These are phyloP conservation scores for Ogataea saltuana DNA, from an alignment of 805 yeast species.

Conservation along the genomic window DNA sequence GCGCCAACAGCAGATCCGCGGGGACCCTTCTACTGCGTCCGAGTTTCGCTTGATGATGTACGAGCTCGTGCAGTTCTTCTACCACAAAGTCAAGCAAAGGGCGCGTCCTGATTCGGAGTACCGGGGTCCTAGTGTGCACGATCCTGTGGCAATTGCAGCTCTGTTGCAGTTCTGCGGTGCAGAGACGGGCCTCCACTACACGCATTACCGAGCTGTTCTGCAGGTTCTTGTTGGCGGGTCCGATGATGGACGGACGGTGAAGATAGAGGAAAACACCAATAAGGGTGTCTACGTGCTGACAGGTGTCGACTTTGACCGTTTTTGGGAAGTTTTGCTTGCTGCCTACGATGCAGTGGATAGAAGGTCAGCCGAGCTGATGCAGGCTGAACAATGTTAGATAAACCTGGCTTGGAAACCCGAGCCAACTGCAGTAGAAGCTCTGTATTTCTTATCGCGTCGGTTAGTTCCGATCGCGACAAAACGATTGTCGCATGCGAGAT, in stretches of 20 bases:
- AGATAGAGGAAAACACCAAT: constrained; percentile 13
- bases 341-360: constrained; percentile 41
- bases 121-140: constrained; percentile 77
- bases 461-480: background rate
- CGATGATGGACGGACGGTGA: constrained; percentile 31
- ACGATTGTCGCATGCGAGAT: background rate
- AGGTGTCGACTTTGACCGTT: constrained; percentile 40
- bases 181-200: constrained; percentile 22
- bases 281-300: constrained; percentile 43
- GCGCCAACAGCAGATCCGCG: constrained; percentile 42
- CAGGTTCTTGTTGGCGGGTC: constrained; percentile 29
- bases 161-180: constrained; percentile 47
- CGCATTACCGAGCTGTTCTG: constrained; percentile 22
- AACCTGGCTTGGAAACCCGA: no score
- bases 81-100: constrained; percentile 42
- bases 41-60: constrained; percentile 54
- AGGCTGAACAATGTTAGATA: background rate
- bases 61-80: constrained; percentile 55
- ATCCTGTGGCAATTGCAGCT: constrained; percentile 69
- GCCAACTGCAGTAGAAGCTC: no score
- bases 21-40: constrained; percentile 34
- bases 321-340: constrained; percentile 47
- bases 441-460: background rate
- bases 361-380: constrained; percentile 3
- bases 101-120: constrained; percentile 37